Conservation (phyloP, 306 rosid genomes). For the Medicago lupulina region DNA sequence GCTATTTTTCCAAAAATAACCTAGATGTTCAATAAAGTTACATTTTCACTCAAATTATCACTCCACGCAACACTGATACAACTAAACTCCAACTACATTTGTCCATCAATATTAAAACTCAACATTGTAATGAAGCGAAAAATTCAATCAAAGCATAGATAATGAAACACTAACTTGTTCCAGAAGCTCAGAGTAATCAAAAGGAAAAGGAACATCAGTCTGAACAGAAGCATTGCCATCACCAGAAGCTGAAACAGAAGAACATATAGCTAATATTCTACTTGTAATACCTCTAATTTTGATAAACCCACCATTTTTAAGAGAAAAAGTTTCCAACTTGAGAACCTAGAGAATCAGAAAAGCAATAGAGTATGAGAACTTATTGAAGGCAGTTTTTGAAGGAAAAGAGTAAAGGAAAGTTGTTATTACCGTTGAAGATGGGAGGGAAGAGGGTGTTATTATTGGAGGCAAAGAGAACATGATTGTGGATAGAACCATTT, state of each 20-base stretch:
- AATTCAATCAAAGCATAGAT: not conserved
- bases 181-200: slow-evolving; percentile 82
- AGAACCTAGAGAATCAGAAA: slow-evolving; percentile 44
- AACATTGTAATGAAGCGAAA: slow-evolving; percentile 19
- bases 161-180: slow-evolving; percentile 60
- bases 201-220: slow-evolving; percentile 68
- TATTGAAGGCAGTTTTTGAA: slow-evolving; percentile 1
- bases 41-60: not conserved
- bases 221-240: slow-evolving; percentile 55
- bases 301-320: slow-evolving; percentile 41
- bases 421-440: slow-evolving; percentile 45
- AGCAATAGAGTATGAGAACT: slow-evolving; percentile 11
- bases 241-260: slow-evolving; percentile 54
- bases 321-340: slow-evolving; percentile 41
- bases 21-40: slow-evolving; percentile 15
- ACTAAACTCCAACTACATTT: slow-evolving; percentile 6
- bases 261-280: slow-evolving; percentile 34
- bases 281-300: slow-evolving; percentile 31
- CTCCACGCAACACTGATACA: slow-evolving; percentile 4
- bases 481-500: slow-evolving; percentile 55
- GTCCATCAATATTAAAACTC: not conserved
- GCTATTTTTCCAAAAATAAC: not conserved
- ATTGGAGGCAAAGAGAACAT: slow-evolving; percentile 43
- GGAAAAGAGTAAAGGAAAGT: not conserved
- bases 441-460: slow-evolving; percentile 50